Evolutionary conservation across 148 eudicot genomes (phyloP), one percentile per base, ranked within the genome.

Genomic region (Tetragonia tetragonoides): DNA sequence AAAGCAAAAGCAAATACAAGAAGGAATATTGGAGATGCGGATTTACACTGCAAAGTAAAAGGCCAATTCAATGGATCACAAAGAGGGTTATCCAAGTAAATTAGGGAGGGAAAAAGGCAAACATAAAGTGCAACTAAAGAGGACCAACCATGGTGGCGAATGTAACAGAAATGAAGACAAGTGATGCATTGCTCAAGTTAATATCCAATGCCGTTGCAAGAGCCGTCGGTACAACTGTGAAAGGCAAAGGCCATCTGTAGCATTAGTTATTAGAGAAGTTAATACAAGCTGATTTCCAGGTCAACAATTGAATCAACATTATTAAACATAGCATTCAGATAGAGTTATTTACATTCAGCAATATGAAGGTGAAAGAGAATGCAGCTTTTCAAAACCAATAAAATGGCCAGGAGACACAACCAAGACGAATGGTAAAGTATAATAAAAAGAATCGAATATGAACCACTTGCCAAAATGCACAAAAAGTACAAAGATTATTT

Each of bases 181-280:
- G 97, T 69, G 99, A 95, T 64, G 86, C 97, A 79, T 95, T 95
- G 97, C 99, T 95, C 84, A 95, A 83, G 82, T 95, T 95, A 76
- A 95, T 83, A 82, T 95, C 99, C 94, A 91, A 82, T 70, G 99
- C 96, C 38, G 99, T 95, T 81, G 94, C 90, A 59, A 95, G 86
- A 85, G 94, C 97, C 21, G 90, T 91, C 42, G 99, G 99, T 80
- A 93, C 96, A 91, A 95, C 99, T 95, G 99, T 87, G 83, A 90
- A 86, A 87, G 87, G 91, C 80, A 93, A 87, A 95, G 88, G 81
- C 89, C 91, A 91, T 91, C 92, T 86, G 94, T 91, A 83, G 89
- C 90, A 87, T 94, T 90, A 95, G 97, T 88, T 83, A 72, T 89
- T 77, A 84, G 85, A 86, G 75, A 82, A 87, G 92, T 87, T 85